phyloP scores from a whole-genome alignment of 257 asterid genomes.

The Handroanthus guayacan region DNA sequence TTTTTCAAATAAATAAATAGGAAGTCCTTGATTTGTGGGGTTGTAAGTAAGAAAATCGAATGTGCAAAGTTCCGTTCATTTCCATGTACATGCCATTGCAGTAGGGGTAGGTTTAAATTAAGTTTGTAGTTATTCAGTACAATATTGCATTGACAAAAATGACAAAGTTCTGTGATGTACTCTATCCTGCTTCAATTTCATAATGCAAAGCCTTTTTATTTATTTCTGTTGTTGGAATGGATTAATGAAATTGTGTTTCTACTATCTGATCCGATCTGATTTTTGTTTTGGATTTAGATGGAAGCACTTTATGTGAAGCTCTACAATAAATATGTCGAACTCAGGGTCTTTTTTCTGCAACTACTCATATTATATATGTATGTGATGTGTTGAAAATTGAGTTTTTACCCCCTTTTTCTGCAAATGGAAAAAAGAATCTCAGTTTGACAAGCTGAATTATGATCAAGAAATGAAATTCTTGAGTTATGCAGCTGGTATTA shows the following conservation, averaged over 20 bases:
- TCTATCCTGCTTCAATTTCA: not conserved
- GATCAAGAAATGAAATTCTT: constrained; percentile 78
- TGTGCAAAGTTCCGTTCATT: no score
- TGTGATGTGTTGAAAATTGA: not conserved
- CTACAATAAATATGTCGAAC: constrained; percentile 58
- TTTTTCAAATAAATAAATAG: not conserved
- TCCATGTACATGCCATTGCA: not conserved
- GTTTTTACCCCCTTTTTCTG: constrained; percentile 21
- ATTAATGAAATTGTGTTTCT: constrained; percentile 6
- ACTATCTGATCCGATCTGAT: not conserved
- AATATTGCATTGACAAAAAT: not conserved
- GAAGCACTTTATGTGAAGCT: constrained; percentile 82
- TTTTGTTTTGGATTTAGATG: constrained; percentile 48
- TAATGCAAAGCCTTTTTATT: not conserved
- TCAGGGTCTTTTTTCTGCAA: constrained; percentile 57
- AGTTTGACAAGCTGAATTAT: constrained; percentile 61
- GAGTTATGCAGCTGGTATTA: constrained; percentile 63
- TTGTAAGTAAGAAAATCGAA: constrained; percentile 1
- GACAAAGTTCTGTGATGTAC: not conserved
- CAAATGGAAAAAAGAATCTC: constrained; percentile 71
- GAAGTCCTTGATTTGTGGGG: not conserved
- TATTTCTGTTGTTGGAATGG: constrained; percentile 10
- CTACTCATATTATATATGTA: not conserved
- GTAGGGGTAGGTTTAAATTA: not conserved
- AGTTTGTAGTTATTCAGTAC: not conserved